phyloP scores from a whole-genome alignment of 192 early-diverging fungal species.

The Pilaira anomala region DNA sequence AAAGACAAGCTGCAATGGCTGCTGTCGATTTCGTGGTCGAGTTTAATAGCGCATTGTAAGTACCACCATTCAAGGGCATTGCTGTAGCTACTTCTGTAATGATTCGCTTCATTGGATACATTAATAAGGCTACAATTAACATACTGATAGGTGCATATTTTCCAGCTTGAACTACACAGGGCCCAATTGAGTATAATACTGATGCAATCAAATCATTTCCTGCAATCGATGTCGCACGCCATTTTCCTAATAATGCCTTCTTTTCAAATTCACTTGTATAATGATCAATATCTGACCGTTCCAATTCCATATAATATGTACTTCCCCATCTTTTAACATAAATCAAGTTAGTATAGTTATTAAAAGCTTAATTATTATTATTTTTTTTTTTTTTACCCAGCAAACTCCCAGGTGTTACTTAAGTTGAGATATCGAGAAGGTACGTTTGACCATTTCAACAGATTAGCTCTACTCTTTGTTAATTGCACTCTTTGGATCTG shows the following conservation, averaged over 20 bases:
- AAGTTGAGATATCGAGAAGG: constrained; percentile 44
- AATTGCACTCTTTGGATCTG: constrained; percentile 36
- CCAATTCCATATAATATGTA: constrained; percentile 41
- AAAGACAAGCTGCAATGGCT: constrained; percentile 43
- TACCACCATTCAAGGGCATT: constrained; percentile 55
- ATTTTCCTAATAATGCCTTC: constrained; percentile 35
- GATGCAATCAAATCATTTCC: constrained; percentile 54
- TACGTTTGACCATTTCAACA: constrained; percentile 31
- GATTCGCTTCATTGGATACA: constrained; percentile 50
- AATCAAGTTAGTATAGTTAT: neutral
- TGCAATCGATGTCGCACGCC: constrained; percentile 44
- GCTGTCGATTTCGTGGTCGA: constrained; percentile 48
- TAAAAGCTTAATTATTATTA: constrained; percentile 2
- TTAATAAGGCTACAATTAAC: constrained; percentile 41
- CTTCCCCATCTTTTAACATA: constrained; percentile 38
- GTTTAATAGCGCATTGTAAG: constrained; percentile 47
- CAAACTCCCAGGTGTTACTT: constrained; percentile 49
- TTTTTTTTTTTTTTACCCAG: constrained; percentile 31
- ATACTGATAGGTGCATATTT: constrained; percentile 56
- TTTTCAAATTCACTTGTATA: constrained; percentile 4
- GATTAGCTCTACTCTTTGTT: neutral
- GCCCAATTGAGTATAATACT: constrained; percentile 52
- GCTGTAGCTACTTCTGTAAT: constrained; percentile 51
- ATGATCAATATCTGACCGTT: constrained; percentile 13
- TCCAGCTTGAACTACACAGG: constrained; percentile 42